Evolutionary conservation across 805 yeast genomes (phyloP).

Genomic region (Saturnispora dispora): DNA sequence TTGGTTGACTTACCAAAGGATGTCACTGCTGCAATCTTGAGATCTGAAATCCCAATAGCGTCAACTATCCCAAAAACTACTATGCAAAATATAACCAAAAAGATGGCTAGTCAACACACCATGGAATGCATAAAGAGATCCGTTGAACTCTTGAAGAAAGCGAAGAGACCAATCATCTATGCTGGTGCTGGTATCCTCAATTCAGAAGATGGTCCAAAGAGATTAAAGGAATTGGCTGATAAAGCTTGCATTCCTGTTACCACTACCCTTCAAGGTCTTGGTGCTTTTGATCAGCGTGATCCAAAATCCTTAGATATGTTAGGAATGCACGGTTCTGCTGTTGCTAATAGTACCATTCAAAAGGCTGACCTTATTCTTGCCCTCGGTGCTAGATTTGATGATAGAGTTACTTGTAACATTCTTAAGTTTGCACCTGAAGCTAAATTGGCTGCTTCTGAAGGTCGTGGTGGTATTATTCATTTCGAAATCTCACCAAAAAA

Average conservation of each 20-base stretch:
- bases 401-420: constrained; percentile 88
- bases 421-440: constrained; percentile 91
- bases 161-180: constrained; percentile 82
- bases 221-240: constrained; percentile 77
- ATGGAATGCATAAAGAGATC: constrained; percentile 65
- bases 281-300: constrained; percentile 89
- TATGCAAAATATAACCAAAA: constrained; percentile 57
- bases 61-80: constrained; percentile 71
- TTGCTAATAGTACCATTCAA: constrained; percentile 92
- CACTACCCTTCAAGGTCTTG: constrained; percentile 88
- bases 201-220: constrained; percentile 67
- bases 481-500: constrained; percentile 95
- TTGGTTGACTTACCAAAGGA: constrained; percentile 96
- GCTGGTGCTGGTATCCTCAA: constrained; percentile 89
- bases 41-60: constrained; percentile 74
- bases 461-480: constrained; percentile 92
- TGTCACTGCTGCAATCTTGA: constrained; percentile 86
- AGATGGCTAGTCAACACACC: constrained; percentile 66
- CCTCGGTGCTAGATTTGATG: constrained; percentile 95
- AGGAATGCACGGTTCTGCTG: constrained; percentile 97
- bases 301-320: constrained; percentile 88
- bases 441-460: constrained; percentile 75
- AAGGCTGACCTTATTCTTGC: constrained; percentile 89
- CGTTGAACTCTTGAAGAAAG: constrained; percentile 67
- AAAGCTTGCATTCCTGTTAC: constrained; percentile 93